Evolutionary conservation across 1,139 yeast species (phyloP), one percentile per base, ranked within the genome.

Genomic region (Nakaseomyces sp.): DNA sequence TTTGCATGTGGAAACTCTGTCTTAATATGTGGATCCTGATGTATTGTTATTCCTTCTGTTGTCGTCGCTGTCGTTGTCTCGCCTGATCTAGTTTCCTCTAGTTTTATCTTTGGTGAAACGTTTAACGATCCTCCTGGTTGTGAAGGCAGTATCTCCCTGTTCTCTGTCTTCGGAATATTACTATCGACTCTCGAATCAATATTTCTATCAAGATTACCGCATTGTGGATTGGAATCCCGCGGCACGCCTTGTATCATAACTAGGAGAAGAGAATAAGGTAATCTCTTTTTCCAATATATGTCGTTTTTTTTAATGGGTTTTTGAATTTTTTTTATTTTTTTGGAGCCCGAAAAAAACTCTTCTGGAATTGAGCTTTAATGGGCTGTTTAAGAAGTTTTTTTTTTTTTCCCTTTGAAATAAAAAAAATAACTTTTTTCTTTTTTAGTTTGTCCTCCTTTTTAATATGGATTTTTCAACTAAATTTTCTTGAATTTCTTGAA

Each of bases 351-450:
- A n/a, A n/a, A n/a, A n/a, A n/a, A n/a, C n/a, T n/a, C n/a, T n/a
- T n/a, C n/a, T n/a, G n/a, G n/a, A n/a, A n/a, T n/a, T n/a, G n/a
- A n/a, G n/a, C n/a, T n/a, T n/a, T n/a, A n/a, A n/a, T n/a, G n/a
- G n/a, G n/a, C n/a, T 26, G 19, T 17, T 12, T 6, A 5, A 5
- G 12, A 15, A 6, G n/a, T n/a, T 8, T 10, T 18, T 32, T 32
- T 4, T 17, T 12, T 4, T 17, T 10, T 9, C 12, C 12, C 24
- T 17, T 17, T 8, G 15, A 18, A 17, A 12, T 8, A 32, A 19
- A 32, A 32, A 32, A 18, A 18, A 12, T 17, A 8, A 32, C 36
- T 18, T 32, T 32, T 32, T 32, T 32, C 36, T 32, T 32, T 32
- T 32, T 32, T 24, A n/a, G n/a, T 13, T 18, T 17, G 36, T 32